phyloP scores from a whole-genome alignment of 1,284 basidiomycete genomes.

The Cryptococcus maquisensis region DNA sequence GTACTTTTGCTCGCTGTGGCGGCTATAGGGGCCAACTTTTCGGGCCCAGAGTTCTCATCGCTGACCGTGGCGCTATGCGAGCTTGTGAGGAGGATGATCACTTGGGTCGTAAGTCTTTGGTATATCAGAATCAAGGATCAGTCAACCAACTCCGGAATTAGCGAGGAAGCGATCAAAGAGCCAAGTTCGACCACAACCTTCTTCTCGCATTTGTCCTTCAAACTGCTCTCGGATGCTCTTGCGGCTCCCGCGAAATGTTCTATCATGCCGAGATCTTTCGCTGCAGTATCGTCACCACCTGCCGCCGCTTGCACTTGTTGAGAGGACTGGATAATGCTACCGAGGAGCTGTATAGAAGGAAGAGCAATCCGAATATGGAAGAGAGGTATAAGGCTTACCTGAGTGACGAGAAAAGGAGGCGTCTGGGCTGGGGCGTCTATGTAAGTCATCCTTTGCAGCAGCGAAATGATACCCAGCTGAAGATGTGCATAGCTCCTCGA shows the following conservation, averaged over 20 bases:
- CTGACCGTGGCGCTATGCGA: conserved; percentile 33
- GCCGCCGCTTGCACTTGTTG: conserved; percentile 26
- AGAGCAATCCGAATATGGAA: conserved; percentile 12
- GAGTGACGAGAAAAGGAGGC: conserved; percentile 29
- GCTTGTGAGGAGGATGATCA: conserved; percentile 30
- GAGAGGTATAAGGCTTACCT: conserved; percentile 24
- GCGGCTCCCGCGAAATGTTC: conserved; percentile 36
- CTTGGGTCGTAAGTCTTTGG: conserved; percentile 28
- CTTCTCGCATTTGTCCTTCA: conserved; percentile 28
- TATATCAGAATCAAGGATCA: not conserved
- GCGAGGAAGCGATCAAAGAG: conserved; percentile 35
- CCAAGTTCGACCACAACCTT: conserved; percentile 30
- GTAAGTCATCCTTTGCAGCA: conserved; percentile 15
- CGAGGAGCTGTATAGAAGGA: conserved; percentile 14
- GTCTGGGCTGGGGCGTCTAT: conserved; percentile 36
- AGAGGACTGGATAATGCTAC: conserved; percentile 17
- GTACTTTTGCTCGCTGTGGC: conserved; percentile 33
- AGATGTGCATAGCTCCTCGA: conserved; percentile 23
- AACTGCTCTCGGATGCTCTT: conserved; percentile 26
- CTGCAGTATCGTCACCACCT: conserved; percentile 30
- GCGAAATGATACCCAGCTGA: not conserved
- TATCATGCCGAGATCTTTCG: conserved; percentile 36
- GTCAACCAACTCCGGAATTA: conserved; percentile 1
- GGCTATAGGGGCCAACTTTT: conserved; percentile 34
- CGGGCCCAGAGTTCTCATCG: conserved; percentile 28